Conservation (phyloP, 2,329 filamentous ascomycete genomes). For the Alternaria ethzedia region DNA sequence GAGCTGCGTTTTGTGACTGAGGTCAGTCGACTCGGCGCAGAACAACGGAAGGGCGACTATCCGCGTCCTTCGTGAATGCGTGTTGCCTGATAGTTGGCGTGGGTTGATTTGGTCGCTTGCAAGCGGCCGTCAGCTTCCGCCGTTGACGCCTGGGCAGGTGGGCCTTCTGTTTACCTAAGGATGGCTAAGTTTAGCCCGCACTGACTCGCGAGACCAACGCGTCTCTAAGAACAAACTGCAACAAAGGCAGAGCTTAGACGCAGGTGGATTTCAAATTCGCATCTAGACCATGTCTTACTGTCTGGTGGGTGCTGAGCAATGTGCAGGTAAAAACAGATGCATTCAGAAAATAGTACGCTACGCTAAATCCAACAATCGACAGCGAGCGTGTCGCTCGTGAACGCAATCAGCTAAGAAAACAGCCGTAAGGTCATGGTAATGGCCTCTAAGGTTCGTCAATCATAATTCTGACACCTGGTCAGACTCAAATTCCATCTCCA, state of each 20-base stretch:
- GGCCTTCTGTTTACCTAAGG: slow-evolving; percentile 20
- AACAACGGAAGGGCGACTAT: not conserved
- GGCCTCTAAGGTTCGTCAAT: not conserved
- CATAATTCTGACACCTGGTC: slow-evolving; percentile 16
- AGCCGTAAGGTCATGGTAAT: not conserved
- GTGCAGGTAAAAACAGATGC: slow-evolving; percentile 7
- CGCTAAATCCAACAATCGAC: slow-evolving; percentile 1
- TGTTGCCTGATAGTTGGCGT: not conserved
- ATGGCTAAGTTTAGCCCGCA: slow-evolving; percentile 11
- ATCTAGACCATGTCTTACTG: not conserved
- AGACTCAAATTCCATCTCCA: slow-evolving; percentile 35
- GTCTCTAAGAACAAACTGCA: not conserved
- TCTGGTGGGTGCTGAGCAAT: slow-evolving; percentile 1
- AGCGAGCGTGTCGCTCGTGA: slow-evolving; percentile 7
- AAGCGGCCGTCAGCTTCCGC: slow-evolving; percentile 5
- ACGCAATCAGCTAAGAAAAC: not conserved
- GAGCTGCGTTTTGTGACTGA: not conserved
- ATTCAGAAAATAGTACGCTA: slow-evolving; percentile 2
- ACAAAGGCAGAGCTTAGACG: not conserved
- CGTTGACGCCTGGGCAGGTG: slow-evolving; percentile 1
- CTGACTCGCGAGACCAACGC: not conserved
- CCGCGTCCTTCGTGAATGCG: slow-evolving; percentile 3
- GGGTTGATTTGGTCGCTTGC: not conserved
- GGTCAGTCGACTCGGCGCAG: not conserved
- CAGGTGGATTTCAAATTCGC: not conserved